Evolutionary conservation across 1,139 yeast species (phyloP), one percentile per base, ranked within the genome.

Genomic region (Suhomyces kunorum): DNA sequence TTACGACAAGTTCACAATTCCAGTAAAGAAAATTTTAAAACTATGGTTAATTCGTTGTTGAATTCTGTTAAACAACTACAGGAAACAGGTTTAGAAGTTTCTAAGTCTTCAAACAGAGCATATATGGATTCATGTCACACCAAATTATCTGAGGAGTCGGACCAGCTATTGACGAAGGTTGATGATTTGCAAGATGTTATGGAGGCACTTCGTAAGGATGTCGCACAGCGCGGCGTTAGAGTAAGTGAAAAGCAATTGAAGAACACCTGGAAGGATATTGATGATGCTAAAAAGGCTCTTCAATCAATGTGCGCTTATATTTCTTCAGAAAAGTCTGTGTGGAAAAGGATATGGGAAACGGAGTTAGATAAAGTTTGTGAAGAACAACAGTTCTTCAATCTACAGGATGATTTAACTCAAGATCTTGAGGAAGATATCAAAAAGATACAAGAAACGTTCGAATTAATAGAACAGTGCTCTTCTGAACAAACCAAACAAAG

Each of bases 321-420:
- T 31, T 54, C 63, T 1, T 71, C 70, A 9, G 98, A 89, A 55
- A 85, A 85, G 50, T 83, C 89, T 4, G 81, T 81, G 28, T 89
- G 98, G 96, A 87, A 88, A 58, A 81, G 80, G 51, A 83, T 88
- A 19, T 92, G 98, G 98, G 96, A 90, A 59, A 71, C 83, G 5
- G 97, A 90, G 55, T 74, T 92, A 44, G 95, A 88, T 49, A 83
- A 83, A 32, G 94, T 92, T 16, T 86, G 96, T 47, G 96, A 88
- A 52, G 97, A 90, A 55, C 98, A 92, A 59, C 95, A 90, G 51
- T 88, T 88, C 58, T 80, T 90, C 64, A 86, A 87, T 46, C 73
- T 89, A 23, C 98, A 92, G 59, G 96, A 87, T 53, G 96, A 87
- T 48, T 75, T 92, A 46, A 79, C 90, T 4, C 76, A 73, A 26